Evolutionary conservation across 1,284 basidiomycete genomes (phyloP), one percentile per base, ranked within the genome.

Genomic region (Cutaneotrichosporon cavernicola): DNA sequence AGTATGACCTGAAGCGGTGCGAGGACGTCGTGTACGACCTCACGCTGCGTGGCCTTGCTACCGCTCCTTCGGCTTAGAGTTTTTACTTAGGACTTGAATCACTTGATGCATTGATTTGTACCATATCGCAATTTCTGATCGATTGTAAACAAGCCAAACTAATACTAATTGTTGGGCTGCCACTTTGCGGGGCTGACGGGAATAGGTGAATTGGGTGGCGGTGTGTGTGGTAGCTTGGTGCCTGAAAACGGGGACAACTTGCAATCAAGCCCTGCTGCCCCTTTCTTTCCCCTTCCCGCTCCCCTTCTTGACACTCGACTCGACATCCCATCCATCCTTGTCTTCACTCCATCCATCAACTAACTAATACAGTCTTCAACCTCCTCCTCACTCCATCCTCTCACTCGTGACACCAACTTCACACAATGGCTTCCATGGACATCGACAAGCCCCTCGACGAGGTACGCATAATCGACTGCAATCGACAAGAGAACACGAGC

Each of bases 381-480:
- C 14, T 16, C 14, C 43, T 56, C n/a, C 22, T 51, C 34, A 60
- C 50, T 26, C 49, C 22, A 51, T 31, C 58, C 58, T 51, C 62
- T 49, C 47, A 73, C 60, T 64, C 10, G 40, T 18, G 65, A 52
- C 51, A 78, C 43, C 43, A n/a, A 46, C 14, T 5, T n/a, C 18
- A n/a, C 26, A 46, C 6, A 43, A 43, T 78, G 77, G 67, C 77
- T 32, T 66, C 74, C 69, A 82, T 82, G 81, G 82, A 81, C 72
- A 78, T 83, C 71, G 92, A 95, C 84, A 90, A 91, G 83, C 86
- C 90, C 75, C 90, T 96, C 73, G 92, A 95, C 81, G 90, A 94
- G 73, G 91, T 96, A 66, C 60, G 87, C 75, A 56, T 38, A 34
- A 53, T 21, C 53, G 32, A 34, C 21, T 46, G 26, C 16, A 49